Evolutionary conservation across 106 monocot species (phyloP), one percentile per base, ranked within the genome.

Genomic region (Dendrobium chrysotoxum): DNA sequence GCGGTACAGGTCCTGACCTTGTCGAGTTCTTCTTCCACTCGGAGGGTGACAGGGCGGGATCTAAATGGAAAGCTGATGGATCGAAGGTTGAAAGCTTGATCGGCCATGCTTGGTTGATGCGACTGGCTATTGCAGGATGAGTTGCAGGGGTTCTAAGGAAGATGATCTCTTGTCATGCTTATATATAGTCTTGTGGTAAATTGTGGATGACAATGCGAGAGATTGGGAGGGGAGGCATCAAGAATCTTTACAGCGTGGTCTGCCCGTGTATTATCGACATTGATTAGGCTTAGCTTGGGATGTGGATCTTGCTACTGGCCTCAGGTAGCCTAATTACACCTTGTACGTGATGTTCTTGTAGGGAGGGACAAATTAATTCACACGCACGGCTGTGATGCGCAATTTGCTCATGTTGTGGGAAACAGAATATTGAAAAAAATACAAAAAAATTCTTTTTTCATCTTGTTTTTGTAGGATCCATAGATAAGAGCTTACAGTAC

Each of bases 61-160:
- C 80, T 78, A 0, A 84, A 78, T 30, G 89, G 89, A 78, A 92
- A 40, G 81, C 92, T 92, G 42, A 42, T 83, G 76, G 89, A 89
- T 39, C 89, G 78, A 28, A 75, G 9, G 10, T 85, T 80, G 85
- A 54, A 70, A 0, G 79, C 38, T 61, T 75, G 81, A 76, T 76
- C 47, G 1, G 76, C 47, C 76, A 76, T 46, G 35, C 35, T 70
- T 31, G 3, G 15, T 15, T 23, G 70, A 50, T 71, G 35, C 4
- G 71, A 71, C 38, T 71, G 31, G 2, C 17, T 71, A 16, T 38
- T 71, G 71, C n/a, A 47, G 18, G 76, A 46, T 75, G 45, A 75
- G 25, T 2, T 73, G 15, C 0, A 8, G 30, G 1, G 21, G 70
- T 13, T 70, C 35, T 31, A 8, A 7, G 8, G 44, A 2, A 4